Evolutionary conservation across 176 grass and related monocot genomes (phyloP).

Genomic region (Otatea glauca): DNA sequence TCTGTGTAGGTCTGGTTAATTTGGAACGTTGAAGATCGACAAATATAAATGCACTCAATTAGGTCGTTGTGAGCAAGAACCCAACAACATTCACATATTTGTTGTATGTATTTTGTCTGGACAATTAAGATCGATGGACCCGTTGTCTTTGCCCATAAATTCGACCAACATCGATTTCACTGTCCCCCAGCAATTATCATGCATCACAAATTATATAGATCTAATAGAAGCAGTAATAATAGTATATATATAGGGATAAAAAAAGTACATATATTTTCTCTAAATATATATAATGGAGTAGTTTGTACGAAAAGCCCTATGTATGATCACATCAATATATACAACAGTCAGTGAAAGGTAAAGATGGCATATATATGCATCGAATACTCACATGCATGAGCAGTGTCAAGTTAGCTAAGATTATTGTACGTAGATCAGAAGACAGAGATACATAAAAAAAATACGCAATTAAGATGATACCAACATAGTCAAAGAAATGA

Average conservation of each 20-base stretch:
- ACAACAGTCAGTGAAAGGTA: not conserved
- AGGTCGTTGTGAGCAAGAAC: not conserved
- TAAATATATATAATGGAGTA: not conserved
- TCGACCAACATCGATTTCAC: too few relatives aligned
- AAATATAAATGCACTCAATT: not conserved
- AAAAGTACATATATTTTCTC: not conserved
- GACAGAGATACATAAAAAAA: conserved; percentile 19
- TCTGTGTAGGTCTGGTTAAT: not conserved
- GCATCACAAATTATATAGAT: not conserved
- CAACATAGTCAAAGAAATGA: conserved; percentile 42
- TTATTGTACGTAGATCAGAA: not conserved
- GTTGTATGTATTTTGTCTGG: not conserved
- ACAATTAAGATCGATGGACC: too few relatives aligned
- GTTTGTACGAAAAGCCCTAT: not conserved
- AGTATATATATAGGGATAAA: too few relatives aligned
- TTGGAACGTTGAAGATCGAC: not conserved
- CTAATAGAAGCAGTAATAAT: not conserved
- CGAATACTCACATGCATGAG: not conserved
- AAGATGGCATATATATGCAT: not conserved
- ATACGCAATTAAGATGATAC: conserved; percentile 15
- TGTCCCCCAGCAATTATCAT: not conserved
- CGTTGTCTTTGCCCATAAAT: not conserved
- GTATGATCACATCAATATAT: not conserved
- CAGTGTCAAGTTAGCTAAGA: not conserved
- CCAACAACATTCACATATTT: not conserved